Conservation (phyloP, 1,284 basidiomycete genomes). For the Cutaneotrichosporon mucoides region DNA sequence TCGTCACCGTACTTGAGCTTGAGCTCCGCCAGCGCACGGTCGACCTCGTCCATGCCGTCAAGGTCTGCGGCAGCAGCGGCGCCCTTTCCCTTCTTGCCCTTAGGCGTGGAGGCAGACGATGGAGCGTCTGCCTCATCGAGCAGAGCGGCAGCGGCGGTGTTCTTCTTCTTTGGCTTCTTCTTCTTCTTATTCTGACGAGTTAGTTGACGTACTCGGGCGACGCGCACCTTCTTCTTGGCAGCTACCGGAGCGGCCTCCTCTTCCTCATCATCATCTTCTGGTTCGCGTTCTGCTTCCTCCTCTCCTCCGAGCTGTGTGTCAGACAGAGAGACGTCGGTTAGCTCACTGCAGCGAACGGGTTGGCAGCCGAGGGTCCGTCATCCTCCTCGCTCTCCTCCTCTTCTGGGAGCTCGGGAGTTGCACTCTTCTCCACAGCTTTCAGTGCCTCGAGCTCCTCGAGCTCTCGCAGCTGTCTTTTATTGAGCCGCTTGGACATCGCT, state of each 20-base stretch:
- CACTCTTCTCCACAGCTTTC: slow-evolving; percentile 33
- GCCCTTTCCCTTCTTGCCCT: slow-evolving; percentile 54
- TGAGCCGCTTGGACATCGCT: slow-evolving; percentile 53
- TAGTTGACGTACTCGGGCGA: background rate
- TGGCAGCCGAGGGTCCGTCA: slow-evolving; percentile 28
- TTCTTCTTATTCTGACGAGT: slow-evolving; percentile 43
- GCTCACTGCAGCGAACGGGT: slow-evolving; percentile 58
- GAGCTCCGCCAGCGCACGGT: slow-evolving; percentile 74
- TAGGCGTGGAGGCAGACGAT: slow-evolving; percentile 29
- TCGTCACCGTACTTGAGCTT: slow-evolving; percentile 57
- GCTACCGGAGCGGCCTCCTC: slow-evolving; percentile 23
- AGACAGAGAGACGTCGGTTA: background rate
- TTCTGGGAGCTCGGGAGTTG: slow-evolving; percentile 17
- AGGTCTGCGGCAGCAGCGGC: slow-evolving; percentile 26
- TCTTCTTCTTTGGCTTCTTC: slow-evolving; percentile 47
- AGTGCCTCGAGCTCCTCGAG: slow-evolving; percentile 60
- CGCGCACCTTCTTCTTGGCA: slow-evolving; percentile 35
- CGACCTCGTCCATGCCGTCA: slow-evolving; percentile 70
- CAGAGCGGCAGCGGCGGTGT: slow-evolving; percentile 12
- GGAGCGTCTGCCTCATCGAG: slow-evolving; percentile 15
- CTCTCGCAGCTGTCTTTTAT: slow-evolving; percentile 79
- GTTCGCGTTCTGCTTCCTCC: slow-evolving; percentile 27
- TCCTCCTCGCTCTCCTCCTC: slow-evolving; percentile 20
- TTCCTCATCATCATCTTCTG: slow-evolving; percentile 31
- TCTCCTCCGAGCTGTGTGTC: slow-evolving; percentile 7